A percentile compares a stretch with the other conserved stretches of the same genome.
Evolutionary conservation across 2,329 filamentous ascomycete genomes (phyloP).

Genomic region (Ophiostoma ulmi): DNA sequence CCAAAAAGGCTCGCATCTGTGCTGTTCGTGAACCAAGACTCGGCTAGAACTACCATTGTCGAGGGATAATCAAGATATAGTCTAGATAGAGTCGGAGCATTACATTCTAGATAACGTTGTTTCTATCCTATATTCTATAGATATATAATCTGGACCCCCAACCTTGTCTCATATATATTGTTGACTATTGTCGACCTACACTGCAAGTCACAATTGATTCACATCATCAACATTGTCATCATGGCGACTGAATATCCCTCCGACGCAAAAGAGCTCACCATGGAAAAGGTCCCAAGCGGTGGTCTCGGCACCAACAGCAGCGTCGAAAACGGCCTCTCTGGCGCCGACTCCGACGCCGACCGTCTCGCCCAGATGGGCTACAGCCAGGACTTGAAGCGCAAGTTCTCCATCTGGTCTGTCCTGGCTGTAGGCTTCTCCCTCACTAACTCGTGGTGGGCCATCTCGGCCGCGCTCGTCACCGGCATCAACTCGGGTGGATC

Average conservation of each 20-base stretch:
- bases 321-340: neutral
- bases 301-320: neutral
- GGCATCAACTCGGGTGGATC: slow-evolving; percentile 46
- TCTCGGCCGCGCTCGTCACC: slow-evolving; percentile 31
- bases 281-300: neutral
- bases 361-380: slow-evolving; percentile 23
- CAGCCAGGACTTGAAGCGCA: slow-evolving; percentile 23
- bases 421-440: slow-evolving; percentile 23
- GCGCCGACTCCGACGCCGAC: neutral
- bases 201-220: no score
- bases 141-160: neutral
- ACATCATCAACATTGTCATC: neutral
- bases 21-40: neutral
- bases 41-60: slow-evolving; percentile 2
- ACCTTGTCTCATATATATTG: neutral
- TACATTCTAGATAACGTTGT: neutral
- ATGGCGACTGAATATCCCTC: neutral
- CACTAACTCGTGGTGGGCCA: slow-evolving; percentile 23
- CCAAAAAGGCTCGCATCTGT: neutral
- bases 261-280: neutral
- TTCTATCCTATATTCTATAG: no score
- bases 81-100: neutral
- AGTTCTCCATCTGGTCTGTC: slow-evolving; percentile 22
- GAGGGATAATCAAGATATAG: neutral
- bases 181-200: neutral